phyloP scores from a whole-genome alignment of 2,329 filamentous ascomycete genomes.

The Exophiala sp. region DNA sequence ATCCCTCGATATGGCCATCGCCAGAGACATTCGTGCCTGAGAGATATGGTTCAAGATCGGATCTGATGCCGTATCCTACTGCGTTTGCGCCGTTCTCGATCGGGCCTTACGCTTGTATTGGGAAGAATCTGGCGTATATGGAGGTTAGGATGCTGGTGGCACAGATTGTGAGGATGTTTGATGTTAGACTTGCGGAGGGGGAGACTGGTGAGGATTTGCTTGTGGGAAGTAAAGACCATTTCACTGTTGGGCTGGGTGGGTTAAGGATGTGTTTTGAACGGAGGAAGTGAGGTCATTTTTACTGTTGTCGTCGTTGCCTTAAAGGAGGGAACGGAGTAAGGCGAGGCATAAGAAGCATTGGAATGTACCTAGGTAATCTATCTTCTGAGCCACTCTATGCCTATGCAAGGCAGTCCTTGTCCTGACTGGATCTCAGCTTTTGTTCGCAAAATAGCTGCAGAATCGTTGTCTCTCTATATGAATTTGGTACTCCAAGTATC shows the following conservation, averaged over 20 bases:
- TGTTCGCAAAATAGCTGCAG: too few species aligned
- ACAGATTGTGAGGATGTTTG: conserved; percentile 28
- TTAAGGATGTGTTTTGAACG: conserved; percentile 12
- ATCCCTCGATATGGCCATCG: conserved; percentile 22
- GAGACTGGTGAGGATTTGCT: conserved; percentile 24
- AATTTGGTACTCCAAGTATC: too few species aligned
- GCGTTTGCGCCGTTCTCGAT: conserved; percentile 36
- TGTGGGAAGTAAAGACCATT: conserved; percentile 23
- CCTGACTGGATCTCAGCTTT: too few species aligned
- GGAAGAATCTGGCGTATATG: conserved; percentile 32
- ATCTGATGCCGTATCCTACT: conserved; percentile 34
- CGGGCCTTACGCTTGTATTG: conserved; percentile 32
- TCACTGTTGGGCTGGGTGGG: conserved; percentile 11
- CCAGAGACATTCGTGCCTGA: conserved; percentile 36
- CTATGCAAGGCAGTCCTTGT: too few species aligned
- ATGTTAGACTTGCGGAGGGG: conserved; percentile 29
- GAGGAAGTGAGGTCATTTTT: neutral
- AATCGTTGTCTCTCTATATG: too few species aligned
- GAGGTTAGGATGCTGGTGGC: conserved; percentile 28
- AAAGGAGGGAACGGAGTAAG: too few species aligned
- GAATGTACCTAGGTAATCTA: neutral
- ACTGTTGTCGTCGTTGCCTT: neutral
- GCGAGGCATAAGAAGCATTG: neutral
- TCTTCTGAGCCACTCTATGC: too few species aligned
- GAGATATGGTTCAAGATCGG: conserved; percentile 35